Evolutionary conservation across 2,329 filamentous ascomycete species (phyloP).

Genomic region (Penicillium palitans): DNA sequence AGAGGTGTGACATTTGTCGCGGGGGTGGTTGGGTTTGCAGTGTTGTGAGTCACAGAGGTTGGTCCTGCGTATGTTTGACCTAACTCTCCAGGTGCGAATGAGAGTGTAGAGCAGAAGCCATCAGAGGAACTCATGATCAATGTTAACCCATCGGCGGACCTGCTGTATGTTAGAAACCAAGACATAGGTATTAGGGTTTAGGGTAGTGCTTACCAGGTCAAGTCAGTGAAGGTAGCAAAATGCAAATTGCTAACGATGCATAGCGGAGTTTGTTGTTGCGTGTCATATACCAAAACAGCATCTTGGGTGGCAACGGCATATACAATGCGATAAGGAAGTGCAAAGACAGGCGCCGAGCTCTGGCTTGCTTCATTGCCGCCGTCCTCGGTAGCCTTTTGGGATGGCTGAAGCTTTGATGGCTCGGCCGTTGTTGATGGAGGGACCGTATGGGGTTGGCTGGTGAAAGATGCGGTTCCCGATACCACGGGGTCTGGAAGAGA

Average conservation of each 20-base stretch:
- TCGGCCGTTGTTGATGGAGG: slow-evolving; percentile 62
- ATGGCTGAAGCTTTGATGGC: slow-evolving; percentile 54
- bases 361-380: slow-evolving; percentile 53
- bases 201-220: slow-evolving; percentile 72
- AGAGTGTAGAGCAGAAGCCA: slow-evolving; percentile 91
- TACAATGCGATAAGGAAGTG: slow-evolving; percentile 86
- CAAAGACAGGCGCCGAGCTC: slow-evolving; percentile 67
- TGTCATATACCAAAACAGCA: slow-evolving; percentile 92
- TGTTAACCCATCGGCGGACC: slow-evolving; percentile 73
- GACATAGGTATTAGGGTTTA: slow-evolving; percentile 2
- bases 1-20: slow-evolving; percentile 67
- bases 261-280: slow-evolving; percentile 89
- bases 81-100: slow-evolving; percentile 80
- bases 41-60: slow-evolving; percentile 32
- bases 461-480: slow-evolving; percentile 52
- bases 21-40: slow-evolving; percentile 42
- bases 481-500: slow-evolving; percentile 79
- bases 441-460: slow-evolving; percentile 65
- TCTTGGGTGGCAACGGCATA: slow-evolving; percentile 98
- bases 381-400: slow-evolving; percentile 53
- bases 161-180: slow-evolving; percentile 40
- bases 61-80: slow-evolving; percentile 71
- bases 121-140: slow-evolving; percentile 96
- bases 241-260: slow-evolving; percentile 96
- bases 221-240: slow-evolving; percentile 94